Conservation (phyloP, 1,284 basidiomycete species). For the Blastosporella zonata region DNA sequence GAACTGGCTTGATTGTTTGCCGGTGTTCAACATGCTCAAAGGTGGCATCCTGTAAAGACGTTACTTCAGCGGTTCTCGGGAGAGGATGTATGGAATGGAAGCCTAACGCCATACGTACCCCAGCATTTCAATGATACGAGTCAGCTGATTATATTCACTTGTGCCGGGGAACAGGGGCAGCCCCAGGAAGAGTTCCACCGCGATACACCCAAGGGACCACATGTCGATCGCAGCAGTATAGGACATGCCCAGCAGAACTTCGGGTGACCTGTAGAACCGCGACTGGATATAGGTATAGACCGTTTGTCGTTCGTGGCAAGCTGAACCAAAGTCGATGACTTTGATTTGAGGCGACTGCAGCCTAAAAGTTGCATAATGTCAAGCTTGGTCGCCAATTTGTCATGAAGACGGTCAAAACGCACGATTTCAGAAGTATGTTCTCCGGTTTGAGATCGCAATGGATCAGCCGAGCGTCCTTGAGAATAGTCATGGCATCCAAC, state of each 20-base stretch:
- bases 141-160: slow-evolving; percentile 98
- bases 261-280: slow-evolving; percentile 96
- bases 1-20: slow-evolving; percentile 94
- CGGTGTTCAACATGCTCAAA: slow-evolving; percentile 90
- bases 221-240: slow-evolving; percentile 95
- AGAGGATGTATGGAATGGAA: slow-evolving; percentile 8
- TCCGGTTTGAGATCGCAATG: slow-evolving; percentile 99
- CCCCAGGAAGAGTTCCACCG: slow-evolving; percentile 96
- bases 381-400: slow-evolving; percentile 1
- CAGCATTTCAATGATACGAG: slow-evolving; percentile 96
- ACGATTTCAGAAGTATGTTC: slow-evolving; percentile 94
- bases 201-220: slow-evolving; percentile 96
- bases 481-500: slow-evolving; percentile 86
- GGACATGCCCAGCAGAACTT: slow-evolving; percentile 92
- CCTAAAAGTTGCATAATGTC: slow-evolving; percentile 37
- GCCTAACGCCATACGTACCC: slow-evolving; percentile 57
- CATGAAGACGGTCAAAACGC: slow-evolving; percentile 26
- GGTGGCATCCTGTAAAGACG: slow-evolving; percentile 70
- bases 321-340: slow-evolving; percentile 98
- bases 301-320: slow-evolving; percentile 97
- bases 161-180: slow-evolving; percentile 97
- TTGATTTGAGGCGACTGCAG: slow-evolving; percentile 98
- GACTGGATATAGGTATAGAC: slow-evolving; percentile 99
- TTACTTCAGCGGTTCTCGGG: slow-evolving; percentile 12
- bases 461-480: slow-evolving; percentile 94